A percentile compares a stretch with the other conserved stretches of the same genome.
Evolutionary conservation across 768 basidiomycete genomes (phyloP).

Genomic region (Sistotremastrum suecicum): DNA sequence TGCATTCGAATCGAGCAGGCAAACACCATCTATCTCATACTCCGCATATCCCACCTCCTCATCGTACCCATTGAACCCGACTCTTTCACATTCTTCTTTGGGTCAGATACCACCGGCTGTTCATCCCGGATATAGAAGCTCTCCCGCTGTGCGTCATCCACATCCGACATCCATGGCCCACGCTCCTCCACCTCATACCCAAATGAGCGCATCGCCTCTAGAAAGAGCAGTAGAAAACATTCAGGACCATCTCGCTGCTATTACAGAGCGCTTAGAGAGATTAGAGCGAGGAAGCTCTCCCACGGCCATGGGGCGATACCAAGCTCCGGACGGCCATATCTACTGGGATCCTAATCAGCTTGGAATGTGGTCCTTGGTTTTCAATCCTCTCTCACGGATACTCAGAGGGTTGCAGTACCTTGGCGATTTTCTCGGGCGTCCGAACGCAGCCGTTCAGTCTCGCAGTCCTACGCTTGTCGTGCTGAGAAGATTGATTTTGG

Average conservation of each 20-base stretch:
- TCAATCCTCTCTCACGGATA: slow-evolving; percentile 47
- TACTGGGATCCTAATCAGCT: slow-evolving; percentile 68
- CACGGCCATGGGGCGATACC: slow-evolving; percentile 16
- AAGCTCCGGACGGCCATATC: background rate
- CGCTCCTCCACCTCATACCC: too few species aligned
- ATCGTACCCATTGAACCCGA: too few species aligned
- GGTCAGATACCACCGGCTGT: too few species aligned
- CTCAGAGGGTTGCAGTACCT: slow-evolving; percentile 34
- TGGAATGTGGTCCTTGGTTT: slow-evolving; percentile 68
- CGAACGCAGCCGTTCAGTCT: slow-evolving; percentile 26
- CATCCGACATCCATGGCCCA: too few species aligned
- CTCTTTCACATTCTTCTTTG: too few species aligned
- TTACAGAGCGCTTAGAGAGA: slow-evolving; percentile 49
- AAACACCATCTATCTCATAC: background rate
- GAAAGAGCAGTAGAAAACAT: slow-evolving; percentile 70
- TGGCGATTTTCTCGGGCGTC: slow-evolving; percentile 38
- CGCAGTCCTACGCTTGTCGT: slow-evolving; percentile 55
- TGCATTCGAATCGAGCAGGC: slow-evolving; percentile 33
- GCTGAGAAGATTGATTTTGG: slow-evolving; percentile 60
- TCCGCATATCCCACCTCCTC: too few species aligned
- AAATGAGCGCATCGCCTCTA: slow-evolving; percentile 23
- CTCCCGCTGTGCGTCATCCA: too few species aligned
- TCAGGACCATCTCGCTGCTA: slow-evolving; percentile 69
- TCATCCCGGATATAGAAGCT: too few species aligned
- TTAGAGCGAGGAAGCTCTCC: slow-evolving; percentile 34